phyloP scores from a whole-genome alignment of 768 basidiomycete genomes.

The Kwoniella heveanensis region DNA sequence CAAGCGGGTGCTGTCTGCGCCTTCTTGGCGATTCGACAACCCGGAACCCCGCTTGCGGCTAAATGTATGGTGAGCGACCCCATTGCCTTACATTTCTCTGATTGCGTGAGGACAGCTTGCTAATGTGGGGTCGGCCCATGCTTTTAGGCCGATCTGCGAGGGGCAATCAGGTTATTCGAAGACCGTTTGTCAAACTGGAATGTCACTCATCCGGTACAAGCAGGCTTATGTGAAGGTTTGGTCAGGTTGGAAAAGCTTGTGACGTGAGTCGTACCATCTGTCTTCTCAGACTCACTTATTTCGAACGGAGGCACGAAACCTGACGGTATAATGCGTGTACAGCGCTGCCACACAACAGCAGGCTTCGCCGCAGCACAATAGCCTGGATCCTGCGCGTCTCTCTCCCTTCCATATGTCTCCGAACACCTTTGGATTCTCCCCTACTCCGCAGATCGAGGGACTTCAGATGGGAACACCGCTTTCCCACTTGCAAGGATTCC shows the following conservation, averaged over 20 bases:
- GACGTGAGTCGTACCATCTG: slow-evolving; percentile 30
- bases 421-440: slow-evolving; percentile 9
- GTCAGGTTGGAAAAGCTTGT: slow-evolving; percentile 47
- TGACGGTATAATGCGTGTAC: neutral
- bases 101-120: too few species aligned
- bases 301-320: too few species aligned
- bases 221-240: slow-evolving; percentile 50
- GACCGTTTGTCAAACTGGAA: slow-evolving; percentile 48
- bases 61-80: slow-evolving; percentile 52
- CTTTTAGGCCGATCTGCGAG: slow-evolving; percentile 44
- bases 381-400: neutral
- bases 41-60: slow-evolving; percentile 39
- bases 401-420: slow-evolving; percentile 5
- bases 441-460: neutral
- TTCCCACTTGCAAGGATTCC: slow-evolving; percentile 42
- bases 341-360: slow-evolving; percentile 31
- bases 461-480: slow-evolving; percentile 23
- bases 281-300: neutral
- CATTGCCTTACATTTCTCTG: too few species aligned
- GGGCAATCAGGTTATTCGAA: slow-evolving; percentile 46
- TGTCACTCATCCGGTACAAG: slow-evolving; percentile 52
- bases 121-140: too few species aligned
- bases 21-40: slow-evolving; percentile 53
- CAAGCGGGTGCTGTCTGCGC: slow-evolving; percentile 47
- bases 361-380: slow-evolving; percentile 13